Base-by-base conservation (phyloP, 1,139 yeast genomes). In the Diutina neorugosa region DNA sequence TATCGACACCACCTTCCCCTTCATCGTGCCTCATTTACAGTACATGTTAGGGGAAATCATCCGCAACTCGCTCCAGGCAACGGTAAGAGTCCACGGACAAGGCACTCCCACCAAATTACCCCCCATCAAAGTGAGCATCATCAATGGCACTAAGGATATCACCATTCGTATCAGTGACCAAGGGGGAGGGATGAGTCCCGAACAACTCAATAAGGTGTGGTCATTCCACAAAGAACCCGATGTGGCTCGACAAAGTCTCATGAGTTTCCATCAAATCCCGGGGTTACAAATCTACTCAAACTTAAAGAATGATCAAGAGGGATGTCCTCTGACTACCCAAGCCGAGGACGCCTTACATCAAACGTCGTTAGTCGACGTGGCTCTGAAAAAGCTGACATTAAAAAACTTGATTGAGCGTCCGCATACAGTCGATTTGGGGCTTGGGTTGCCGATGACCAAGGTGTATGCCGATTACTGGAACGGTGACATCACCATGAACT, bases 381-480 rank as follows among this genome's bases (percentile, higher is more conserved):
- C 71, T 54, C 57, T 63, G 18, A 72, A 71, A 54, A 63, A 63
- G 53, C 69, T 74, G 2, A 73, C 77, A 0, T 64, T 73, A 55
- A 71, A 68, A 51, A 62, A 63, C 25, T 74, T 89, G 59, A 80
- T 86, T 51, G 74, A 83, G 19, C 75, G 96, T 58, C 88, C 94
- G 0, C 83, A 86, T 37, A 78, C 84, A 56, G 77, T 79, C 60
- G 84, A 86, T 56, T 69, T 91, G 23, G 97, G 97, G 0, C 77
- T 91, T 59, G 96, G 97, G 0, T 72, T 91, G 55, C 97, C 98
- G 0, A 81, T 91, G 84, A 85, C 96, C 61, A 82, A 86, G 59
- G 88, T 91, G 0, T 91, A 91, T 63, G 91, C 96, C 0, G 97
- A 91, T 61, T 91, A 91, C 66, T 91, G 98, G 98, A 93, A 90